Conservation (phyloP, 2,329 filamentous ascomycete species). For the Phialocephala sp. region DNA sequence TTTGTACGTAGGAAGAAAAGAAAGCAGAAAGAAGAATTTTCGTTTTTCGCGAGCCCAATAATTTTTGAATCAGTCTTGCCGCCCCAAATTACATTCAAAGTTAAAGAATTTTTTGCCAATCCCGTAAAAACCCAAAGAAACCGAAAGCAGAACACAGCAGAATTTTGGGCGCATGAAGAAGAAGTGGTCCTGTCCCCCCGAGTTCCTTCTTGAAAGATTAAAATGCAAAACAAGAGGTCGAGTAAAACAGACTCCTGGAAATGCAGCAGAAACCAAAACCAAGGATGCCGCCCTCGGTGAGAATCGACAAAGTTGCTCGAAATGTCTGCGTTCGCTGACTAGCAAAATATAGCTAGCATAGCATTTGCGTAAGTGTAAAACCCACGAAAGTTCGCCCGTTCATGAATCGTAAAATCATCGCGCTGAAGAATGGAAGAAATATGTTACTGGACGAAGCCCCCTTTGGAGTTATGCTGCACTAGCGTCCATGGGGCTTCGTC, state of each 20-base stretch:
- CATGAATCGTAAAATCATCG: conserved; percentile 35
- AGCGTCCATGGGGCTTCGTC: conserved; percentile 39
- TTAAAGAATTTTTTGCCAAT: background rate
- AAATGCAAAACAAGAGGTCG: conserved; percentile 7
- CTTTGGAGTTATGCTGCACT: conserved; percentile 43
- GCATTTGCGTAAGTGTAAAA: background rate
- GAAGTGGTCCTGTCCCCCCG: conserved; percentile 5
- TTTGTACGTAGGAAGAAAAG: background rate
- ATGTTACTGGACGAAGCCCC: conserved; percentile 23
- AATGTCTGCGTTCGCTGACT: conserved; percentile 2
- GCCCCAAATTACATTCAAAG: conserved; percentile 8
- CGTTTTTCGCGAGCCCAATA: background rate
- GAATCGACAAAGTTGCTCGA: conserved; percentile 1
- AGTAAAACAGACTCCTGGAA: conserved; percentile 16
- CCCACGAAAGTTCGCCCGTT: conserved; percentile 13
- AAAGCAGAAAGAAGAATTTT: background rate
- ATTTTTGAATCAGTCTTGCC: conserved; percentile 16
- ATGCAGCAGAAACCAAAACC: conserved; percentile 16
- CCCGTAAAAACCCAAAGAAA: background rate
- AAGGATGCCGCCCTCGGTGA: background rate
- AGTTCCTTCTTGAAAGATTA: background rate
- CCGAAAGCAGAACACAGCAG: background rate
- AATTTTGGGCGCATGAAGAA: background rate
- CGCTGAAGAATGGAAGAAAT: conserved; percentile 27
- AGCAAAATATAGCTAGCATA: conserved; percentile 13